A percentile compares a stretch with the other conserved stretches of the same genome.
Conservation (phyloP, 2,329 filamentous ascomycete genomes). For the Aureobasidium sp. region DNA sequence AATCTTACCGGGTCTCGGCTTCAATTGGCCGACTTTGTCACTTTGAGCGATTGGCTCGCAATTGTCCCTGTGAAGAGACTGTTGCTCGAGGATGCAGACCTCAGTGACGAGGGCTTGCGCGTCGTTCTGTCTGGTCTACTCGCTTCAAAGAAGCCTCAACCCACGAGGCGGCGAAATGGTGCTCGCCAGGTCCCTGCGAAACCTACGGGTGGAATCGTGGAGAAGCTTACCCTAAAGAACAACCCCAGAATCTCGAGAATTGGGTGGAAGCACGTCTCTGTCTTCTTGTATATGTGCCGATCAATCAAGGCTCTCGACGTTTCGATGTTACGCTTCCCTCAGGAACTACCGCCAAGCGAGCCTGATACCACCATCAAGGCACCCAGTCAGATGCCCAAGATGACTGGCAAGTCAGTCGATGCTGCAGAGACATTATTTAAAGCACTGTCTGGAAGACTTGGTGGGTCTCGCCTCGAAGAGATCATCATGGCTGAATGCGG, state of each 20-base stretch:
- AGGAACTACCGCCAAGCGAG: conserved; percentile 34
- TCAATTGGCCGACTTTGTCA: conserved; percentile 84
- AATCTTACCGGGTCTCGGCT: conserved; percentile 89
- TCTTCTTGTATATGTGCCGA: conserved; percentile 92
- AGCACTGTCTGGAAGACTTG: conserved; percentile 80
- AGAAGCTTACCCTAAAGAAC: conserved; percentile 89
- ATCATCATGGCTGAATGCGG: conserved; percentile 85
- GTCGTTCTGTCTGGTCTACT: conserved; percentile 89
- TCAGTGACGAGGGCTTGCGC: conserved; percentile 88
- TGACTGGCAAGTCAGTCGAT: conserved; percentile 44
- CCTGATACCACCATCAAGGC: conserved; percentile 27
- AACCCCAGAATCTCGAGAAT: conserved; percentile 85
- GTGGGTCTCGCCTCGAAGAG: conserved; percentile 80
- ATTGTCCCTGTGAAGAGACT: conserved; percentile 92
- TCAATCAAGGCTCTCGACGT: conserved; percentile 89
- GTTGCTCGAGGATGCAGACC: conserved; percentile 85
- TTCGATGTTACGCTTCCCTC: conserved; percentile 84
- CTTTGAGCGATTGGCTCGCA: conserved; percentile 92
- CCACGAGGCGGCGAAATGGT: conserved; percentile 28
- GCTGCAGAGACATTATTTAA: conserved; percentile 75
- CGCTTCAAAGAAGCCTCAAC: conserved; percentile 75
- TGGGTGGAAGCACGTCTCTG: conserved; percentile 90
- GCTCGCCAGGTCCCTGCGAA: conserved; percentile 30
- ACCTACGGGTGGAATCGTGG: conserved; percentile 75
- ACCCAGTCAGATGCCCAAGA: conserved; percentile 23